Conservation (phyloP, 108 stramenopile genomes). For the Nitzschia sp. region DNA sequence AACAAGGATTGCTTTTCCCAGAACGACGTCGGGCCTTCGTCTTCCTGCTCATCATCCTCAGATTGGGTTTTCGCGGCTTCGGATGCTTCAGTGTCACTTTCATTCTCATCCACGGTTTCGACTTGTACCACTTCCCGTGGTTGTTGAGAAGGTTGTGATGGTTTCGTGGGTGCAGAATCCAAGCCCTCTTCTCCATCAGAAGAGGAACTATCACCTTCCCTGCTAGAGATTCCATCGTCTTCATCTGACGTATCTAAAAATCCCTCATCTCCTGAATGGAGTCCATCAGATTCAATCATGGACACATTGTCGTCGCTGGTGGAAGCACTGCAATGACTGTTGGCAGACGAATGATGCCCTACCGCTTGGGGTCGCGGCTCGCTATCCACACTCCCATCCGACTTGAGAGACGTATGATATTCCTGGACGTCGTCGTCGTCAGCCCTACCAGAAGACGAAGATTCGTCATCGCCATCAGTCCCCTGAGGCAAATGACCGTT, state of each 20-base stretch:
- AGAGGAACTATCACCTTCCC: conserved; percentile 2
- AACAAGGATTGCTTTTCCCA: conserved; percentile 77
- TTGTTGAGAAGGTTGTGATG: not conserved
- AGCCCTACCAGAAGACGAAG: not conserved
- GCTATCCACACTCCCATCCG: not conserved
- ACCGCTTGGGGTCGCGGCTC: not conserved
- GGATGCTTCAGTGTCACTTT: conserved; percentile 4
- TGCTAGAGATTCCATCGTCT: conserved; percentile 8
- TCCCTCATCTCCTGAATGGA: conserved; percentile 14
- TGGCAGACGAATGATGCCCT: not conserved
- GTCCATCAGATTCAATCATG: conserved; percentile 20
- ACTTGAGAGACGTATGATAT: not conserved
- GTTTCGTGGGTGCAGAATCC: not conserved
- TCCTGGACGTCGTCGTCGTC: not conserved
- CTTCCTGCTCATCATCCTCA: conserved; percentile 49
- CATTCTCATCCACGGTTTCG: not conserved
- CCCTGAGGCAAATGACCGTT: not conserved
- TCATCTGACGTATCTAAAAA: conserved; percentile 7
- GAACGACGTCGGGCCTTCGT: conserved; percentile 56
- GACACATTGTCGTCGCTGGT: conserved; percentile 3
- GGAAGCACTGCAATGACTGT: not conserved
- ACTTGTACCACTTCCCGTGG: not conserved
- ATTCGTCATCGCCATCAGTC: not conserved
- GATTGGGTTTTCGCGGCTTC: conserved; percentile 2
- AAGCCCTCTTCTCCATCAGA: not conserved